Evolutionary conservation across 352 stramenopile species (phyloP).

Genomic region (Phytophthora sp.): DNA sequence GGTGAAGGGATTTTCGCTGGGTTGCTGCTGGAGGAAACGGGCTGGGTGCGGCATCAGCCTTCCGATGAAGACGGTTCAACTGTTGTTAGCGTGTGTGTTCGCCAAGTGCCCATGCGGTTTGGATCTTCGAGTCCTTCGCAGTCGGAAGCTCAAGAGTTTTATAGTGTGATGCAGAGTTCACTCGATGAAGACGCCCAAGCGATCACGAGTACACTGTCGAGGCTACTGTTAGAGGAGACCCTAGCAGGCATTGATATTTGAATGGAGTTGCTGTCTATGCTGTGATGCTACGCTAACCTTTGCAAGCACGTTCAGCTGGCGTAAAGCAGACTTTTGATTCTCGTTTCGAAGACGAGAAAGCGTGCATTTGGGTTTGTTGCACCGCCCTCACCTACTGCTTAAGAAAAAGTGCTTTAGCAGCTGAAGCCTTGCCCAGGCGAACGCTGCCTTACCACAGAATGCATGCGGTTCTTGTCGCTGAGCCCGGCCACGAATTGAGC

Average conservation of each 20-base stretch:
- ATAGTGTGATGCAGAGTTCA: slow-evolving; percentile 16
- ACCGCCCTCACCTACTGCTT: too few species aligned
- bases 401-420: too few species aligned
- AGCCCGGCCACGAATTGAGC: too few species aligned
- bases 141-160: background rate
- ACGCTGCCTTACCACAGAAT: too few species aligned
- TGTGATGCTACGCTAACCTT: too few species aligned
- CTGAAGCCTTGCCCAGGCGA: too few species aligned
- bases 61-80: slow-evolving; percentile 6
- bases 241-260: slow-evolving; percentile 26
- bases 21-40: slow-evolving; percentile 56
- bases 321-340: too few species aligned
- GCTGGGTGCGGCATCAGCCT: slow-evolving; percentile 46
- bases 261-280: too few species aligned
- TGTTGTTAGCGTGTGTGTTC: slow-evolving; percentile 14
- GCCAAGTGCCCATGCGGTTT: slow-evolving; percentile 11
- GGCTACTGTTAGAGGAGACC: slow-evolving; percentile 27
- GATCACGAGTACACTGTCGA: slow-evolving; percentile 16
- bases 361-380: too few species aligned
- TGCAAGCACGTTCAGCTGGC: too few species aligned
- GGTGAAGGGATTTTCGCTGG: slow-evolving; percentile 37
- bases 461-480: too few species aligned
- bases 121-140: background rate
- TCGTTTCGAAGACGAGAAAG: too few species aligned
- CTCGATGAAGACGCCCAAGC: slow-evolving; percentile 18